Percentiles rank a stretch among this genome's conserved stretches.
These are phyloP conservation scores for Hypoxylon lienhwacheense DNA, from an alignment of 495 filamentous ascomycete genomes.

Conservation along the genomic window DNA sequence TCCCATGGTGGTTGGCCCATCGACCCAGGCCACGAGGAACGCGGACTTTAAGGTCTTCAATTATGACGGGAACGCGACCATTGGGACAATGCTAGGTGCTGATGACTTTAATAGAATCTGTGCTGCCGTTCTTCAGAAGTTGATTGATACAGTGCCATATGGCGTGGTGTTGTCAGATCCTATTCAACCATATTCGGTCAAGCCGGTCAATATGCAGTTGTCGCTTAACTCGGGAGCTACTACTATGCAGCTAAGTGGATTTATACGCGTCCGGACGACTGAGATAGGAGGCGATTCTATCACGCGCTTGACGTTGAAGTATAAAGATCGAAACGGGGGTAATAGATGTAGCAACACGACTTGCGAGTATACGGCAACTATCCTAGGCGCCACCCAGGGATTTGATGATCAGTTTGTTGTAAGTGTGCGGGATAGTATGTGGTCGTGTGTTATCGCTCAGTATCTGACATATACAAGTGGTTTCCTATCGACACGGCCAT, in stretches of 20 bases:
- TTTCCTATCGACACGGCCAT: slow-evolving; percentile 48
- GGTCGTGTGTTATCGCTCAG: not conserved
- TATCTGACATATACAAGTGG: slow-evolving; percentile 40
- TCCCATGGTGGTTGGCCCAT: slow-evolving; percentile 54
- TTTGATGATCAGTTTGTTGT: slow-evolving; percentile 63
- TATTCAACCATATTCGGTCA: slow-evolving; percentile 60
- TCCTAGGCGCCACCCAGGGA: slow-evolving; percentile 53
- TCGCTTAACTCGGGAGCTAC: slow-evolving; percentile 43
- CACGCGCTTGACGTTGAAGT: slow-evolving; percentile 64
- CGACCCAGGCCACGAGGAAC: slow-evolving; percentile 45
- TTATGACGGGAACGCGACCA: slow-evolving; percentile 58
- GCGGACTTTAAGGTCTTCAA: slow-evolving; percentile 62
- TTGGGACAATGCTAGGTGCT: slow-evolving; percentile 50
- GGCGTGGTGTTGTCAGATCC: slow-evolving; percentile 54
- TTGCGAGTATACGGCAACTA: slow-evolving; percentile 49
- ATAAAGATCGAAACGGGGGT: slow-evolving; percentile 91
- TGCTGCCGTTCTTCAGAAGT: slow-evolving; percentile 54
- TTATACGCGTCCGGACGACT: slow-evolving; percentile 50
- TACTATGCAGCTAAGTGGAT: slow-evolving; percentile 44
- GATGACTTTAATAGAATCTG: slow-evolving; percentile 52
- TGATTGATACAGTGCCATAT: slow-evolving; percentile 63
- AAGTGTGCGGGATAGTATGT: slow-evolving; percentile 19
- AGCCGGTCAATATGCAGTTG: slow-evolving; percentile 57
- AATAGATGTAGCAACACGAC: slow-evolving; percentile 60
- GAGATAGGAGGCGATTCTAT: slow-evolving; percentile 38